Percentiles rank a stretch among this genome's conserved stretches.
Conservation (phyloP, 116 monocot species). For the Cymodocea nodosa region DNA sequence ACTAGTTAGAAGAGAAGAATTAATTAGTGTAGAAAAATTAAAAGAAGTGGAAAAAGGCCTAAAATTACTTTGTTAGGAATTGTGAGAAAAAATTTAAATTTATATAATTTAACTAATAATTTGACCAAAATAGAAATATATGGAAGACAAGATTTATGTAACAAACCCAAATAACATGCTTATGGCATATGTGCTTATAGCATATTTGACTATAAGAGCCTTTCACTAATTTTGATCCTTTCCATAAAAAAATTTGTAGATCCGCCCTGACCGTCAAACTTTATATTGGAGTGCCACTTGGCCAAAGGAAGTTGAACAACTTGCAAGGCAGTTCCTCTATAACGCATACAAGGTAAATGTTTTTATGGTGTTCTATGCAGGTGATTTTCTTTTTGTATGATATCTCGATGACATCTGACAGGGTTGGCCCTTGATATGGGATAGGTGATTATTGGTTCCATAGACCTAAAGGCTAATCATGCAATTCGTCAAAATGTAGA, state of each 20-base stretch:
- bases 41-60: too few relatives aligned
- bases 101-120: too few relatives aligned
- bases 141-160: not conserved
- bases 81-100: too few relatives aligned
- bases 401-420: conserved; percentile 11
- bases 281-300: conserved; percentile 99
- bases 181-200: too few relatives aligned
- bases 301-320: conserved; percentile 98
- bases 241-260: conserved; percentile 27
- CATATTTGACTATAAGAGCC: too few relatives aligned
- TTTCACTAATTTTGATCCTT: not conserved
- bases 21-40: too few relatives aligned
- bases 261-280: conserved; percentile 96
- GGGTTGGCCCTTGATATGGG: conserved; percentile 10
- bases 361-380: not conserved
- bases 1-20: too few relatives aligned
- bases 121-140: not conserved
- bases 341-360: conserved; percentile 79
- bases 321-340: conserved; percentile 83
- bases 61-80: not conserved
- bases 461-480: conserved; percentile 97
- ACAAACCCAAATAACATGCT: too few relatives aligned
- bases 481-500: conserved; percentile 93
- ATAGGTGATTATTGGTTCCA: conserved; percentile 96
- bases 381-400: not conserved